Evolutionary conservation across 2,329 filamentous ascomycete species (phyloP), one percentile per base, ranked within the genome.

Genomic region (Ascocoryne sarcoides): DNA sequence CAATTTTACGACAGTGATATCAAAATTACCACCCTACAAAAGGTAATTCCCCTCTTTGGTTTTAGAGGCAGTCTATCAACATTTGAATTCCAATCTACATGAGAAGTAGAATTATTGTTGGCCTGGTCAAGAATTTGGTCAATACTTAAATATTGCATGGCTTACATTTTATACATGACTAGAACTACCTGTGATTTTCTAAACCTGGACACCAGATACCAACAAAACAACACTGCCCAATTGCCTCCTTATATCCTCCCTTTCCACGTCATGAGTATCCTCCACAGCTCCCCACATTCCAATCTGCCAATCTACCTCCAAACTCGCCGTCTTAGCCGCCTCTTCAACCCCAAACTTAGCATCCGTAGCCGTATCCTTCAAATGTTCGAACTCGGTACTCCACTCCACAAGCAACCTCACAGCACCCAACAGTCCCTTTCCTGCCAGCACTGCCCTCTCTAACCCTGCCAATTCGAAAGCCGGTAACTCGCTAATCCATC

Each of bases 281-380:
- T 98, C 92, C 1, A 98, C 92, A 68, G 95, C 89, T 7, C 92
- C 92, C 90, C 92, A 96, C 63, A 84, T 80, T 19, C 75, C 68
- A 1, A 82, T 93, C 72, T 98, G 92, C 82, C 87, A 95, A 48
- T 77, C 72, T 12, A 95, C 86, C 67, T 98, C 92, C 31, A 93
- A 61, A 54, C 76, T 95, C 4, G 82, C 79, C 10, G 83, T 82
- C 54, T 73, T 70, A 0, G 85, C 80, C 1, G 89, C 90, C 59
- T 94, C 79, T 55, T 94, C 84, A 10, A 93, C 79, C 0, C 85
- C 84, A 58, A 93, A 95, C 41, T 61, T 62, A 35, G 53, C 53
- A 32, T 48, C 45, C 3, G 26, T 51, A 2, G 50, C 44, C n/a
- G 59, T 53, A 3, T 52, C 48, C 46, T 65, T 73, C 29, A 68